These are phyloP conservation scores for Helenozyma baotianmanensis DNA, from an alignment of 805 yeast species.

Conservation along the genomic window DNA sequence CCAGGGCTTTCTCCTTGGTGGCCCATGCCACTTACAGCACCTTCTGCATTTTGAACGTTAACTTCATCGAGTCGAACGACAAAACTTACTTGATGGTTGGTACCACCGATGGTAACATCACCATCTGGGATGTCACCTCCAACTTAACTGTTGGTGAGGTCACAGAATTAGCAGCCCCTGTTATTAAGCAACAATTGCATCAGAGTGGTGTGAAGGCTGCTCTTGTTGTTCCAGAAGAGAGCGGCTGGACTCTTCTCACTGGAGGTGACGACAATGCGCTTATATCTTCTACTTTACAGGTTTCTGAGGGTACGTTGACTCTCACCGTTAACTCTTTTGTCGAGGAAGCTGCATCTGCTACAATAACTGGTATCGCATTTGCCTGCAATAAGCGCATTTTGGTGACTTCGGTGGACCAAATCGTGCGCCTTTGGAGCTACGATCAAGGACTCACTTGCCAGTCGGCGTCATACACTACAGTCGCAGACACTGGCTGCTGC, in stretches of 20 bases:
- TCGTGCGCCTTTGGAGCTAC: conserved; percentile 60
- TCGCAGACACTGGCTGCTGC: conserved; percentile 86
- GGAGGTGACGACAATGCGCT: conserved; percentile 95
- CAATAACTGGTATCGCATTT: conserved; percentile 63
- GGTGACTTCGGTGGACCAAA: conserved; percentile 83
- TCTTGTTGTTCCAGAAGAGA: conserved; percentile 18
- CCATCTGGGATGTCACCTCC: conserved; percentile 57
- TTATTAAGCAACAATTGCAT: conserved; percentile 54
- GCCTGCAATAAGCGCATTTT: conserved; percentile 25
- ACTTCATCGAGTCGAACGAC: conserved; percentile 32
- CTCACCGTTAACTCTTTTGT: conserved; percentile 31
- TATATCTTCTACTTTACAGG: conserved; percentile 18
- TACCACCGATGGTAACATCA: conserved; percentile 80
- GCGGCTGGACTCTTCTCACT: conserved; percentile 43
- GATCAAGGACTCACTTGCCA: conserved; percentile 20
- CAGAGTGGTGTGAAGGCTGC: conserved; percentile 80
- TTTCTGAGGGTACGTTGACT: conserved; percentile 3
- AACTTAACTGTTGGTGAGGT: conserved; percentile 1
- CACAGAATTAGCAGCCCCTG: conserved; percentile 20
- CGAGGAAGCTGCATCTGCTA: conserved; percentile 74
- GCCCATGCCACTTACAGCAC: conserved; percentile 55
- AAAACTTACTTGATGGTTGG: conserved; percentile 45
- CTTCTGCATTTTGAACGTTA: conserved; percentile 70
- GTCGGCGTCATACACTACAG: conserved; percentile 60
- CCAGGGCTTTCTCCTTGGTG: conserved; percentile 39